Conservation (phyloP, 495 filamentous ascomycete genomes). For the Trichoderma asperelloides region DNA sequence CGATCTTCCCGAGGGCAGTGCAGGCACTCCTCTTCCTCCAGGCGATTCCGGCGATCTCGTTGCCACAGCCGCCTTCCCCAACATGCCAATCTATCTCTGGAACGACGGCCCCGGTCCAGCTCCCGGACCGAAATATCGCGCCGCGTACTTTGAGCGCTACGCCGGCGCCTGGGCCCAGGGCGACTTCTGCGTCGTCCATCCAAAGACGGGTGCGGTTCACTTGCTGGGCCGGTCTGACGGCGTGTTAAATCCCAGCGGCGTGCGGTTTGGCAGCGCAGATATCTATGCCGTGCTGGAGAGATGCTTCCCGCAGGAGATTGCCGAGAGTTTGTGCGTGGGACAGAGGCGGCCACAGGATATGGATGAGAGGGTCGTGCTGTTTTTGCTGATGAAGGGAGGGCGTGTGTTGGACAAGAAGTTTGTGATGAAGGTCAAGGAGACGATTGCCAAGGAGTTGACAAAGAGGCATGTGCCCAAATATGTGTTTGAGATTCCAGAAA, state of each 20-base stretch:
- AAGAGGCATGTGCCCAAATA: slow-evolving; percentile 69
- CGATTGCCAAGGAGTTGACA: slow-evolving; percentile 55
- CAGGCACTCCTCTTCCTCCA: slow-evolving; percentile 34
- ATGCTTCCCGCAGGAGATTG: slow-evolving; percentile 49
- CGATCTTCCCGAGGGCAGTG: slow-evolving; percentile 36
- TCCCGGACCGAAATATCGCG: slow-evolving; percentile 50
- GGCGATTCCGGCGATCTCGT: slow-evolving; percentile 69
- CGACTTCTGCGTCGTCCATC: slow-evolving; percentile 66
- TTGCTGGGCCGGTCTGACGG: slow-evolving; percentile 83
- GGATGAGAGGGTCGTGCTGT: slow-evolving; percentile 70
- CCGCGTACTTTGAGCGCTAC: slow-evolving; percentile 65
- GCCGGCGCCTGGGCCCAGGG: slow-evolving; percentile 73
- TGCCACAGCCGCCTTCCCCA: slow-evolving; percentile 58
- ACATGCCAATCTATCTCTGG: slow-evolving; percentile 66
- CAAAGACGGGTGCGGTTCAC: slow-evolving; percentile 51
- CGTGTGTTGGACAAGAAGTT: slow-evolving; percentile 44
- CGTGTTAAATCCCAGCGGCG: slow-evolving; percentile 78
- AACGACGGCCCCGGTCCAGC: slow-evolving; percentile 40
- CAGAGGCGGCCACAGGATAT: slow-evolving; percentile 57
- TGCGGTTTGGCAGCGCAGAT: slow-evolving; percentile 79
- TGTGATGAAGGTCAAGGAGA: slow-evolving; percentile 49
- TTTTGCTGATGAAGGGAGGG: slow-evolving; percentile 61
- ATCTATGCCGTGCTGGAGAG: slow-evolving; percentile 68
- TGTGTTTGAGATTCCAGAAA: slow-evolving; percentile 70
- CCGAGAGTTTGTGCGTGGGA: slow-evolving; percentile 66